These are phyloP conservation scores for Hanseniaspora clermontiae DNA, from an alignment of 805 yeast species.

Conservation along the genomic window DNA sequence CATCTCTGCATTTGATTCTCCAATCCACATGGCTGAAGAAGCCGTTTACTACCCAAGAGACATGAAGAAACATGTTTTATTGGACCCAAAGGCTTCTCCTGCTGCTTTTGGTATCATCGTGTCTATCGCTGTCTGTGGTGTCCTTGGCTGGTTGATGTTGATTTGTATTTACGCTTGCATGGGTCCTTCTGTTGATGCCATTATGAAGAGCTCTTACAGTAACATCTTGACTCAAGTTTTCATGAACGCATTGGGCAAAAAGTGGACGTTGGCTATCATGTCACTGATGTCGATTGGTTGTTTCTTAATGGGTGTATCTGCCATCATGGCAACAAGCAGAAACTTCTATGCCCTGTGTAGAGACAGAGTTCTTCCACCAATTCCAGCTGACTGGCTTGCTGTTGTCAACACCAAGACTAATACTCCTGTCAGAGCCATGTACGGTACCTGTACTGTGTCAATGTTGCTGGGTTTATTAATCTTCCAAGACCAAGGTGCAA, in stretches of 20 bases:
- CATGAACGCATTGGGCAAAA: conserved; percentile 47
- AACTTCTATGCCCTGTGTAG: conserved; percentile 68
- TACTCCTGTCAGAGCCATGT: conserved; percentile 57
- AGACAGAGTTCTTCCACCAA: conserved; percentile 59
- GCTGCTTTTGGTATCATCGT: conserved; percentile 55
- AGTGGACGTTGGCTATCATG: conserved; percentile 58
- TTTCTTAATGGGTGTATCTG: conserved; percentile 53
- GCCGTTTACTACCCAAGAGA: conserved; percentile 40
- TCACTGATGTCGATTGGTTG: conserved; percentile 46
- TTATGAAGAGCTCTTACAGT: conserved; percentile 38
- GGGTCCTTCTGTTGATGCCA: conserved; percentile 32
- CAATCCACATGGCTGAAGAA: conserved; percentile 64
- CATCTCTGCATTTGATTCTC: conserved; percentile 59
- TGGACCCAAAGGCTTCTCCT: conserved; percentile 23
- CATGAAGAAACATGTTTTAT: conserved; percentile 6
- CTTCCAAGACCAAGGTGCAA: conserved; percentile 33
- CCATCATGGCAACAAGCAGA: conserved; percentile 51
- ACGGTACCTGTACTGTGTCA: conserved; percentile 30
- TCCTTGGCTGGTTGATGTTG: conserved; percentile 45
- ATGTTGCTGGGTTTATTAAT: conserved; percentile 31
- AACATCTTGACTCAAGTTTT: conserved; percentile 56
- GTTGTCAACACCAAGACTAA: conserved; percentile 41
- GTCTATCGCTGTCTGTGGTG: conserved; percentile 45
- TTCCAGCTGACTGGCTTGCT: conserved; percentile 43
- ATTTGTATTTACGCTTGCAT: conserved; percentile 45